Evolutionary conservation across 805 yeast species (phyloP), one percentile per base, ranked within the genome.

Genomic region (Nakazawaea pomicola): DNA sequence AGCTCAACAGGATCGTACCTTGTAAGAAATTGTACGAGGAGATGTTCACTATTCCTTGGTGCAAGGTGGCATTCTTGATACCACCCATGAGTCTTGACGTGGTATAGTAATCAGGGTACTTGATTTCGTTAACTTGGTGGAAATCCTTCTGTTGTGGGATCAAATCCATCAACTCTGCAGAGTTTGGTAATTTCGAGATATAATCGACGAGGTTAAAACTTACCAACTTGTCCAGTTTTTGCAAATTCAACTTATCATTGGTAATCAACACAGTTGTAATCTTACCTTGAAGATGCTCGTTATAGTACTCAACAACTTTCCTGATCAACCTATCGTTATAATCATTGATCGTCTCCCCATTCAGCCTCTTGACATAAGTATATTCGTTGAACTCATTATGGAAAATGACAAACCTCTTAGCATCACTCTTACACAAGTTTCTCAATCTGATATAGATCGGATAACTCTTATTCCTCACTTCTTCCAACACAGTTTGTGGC

Each of bases 401-500:
- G 62, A 86, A 93, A 2, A 93, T 93, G 28, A 85, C 76, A 54
- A 89, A 87, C 46, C 97, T 70, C 61, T 93, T 93, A 29, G 76
- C 84, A 40, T 80, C 87, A 33, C 76, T 70, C 51, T 85, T 82
- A 23, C 86, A 79, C 15, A 93, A 65, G 2, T 84, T 75, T 53
- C 97, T 73, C 36, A 91, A 62, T 56, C 99, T 73, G 53, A 85
- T 79, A 58, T 90, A 93, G 15, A 91, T 80, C 4, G 99, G 96
- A 54, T 80, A 77, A 38, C 95, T 86, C 54, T 82, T 72, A 57
- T 88, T 88, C 49, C 87, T 77, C 8, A 91, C 96, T 60, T 93
- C 98, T 51, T 95, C 97, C 27, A 93, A 67, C 2, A 88, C 97
- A 6, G 95, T 84, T 58, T 93, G 99, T 1, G 98, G 96, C n/a